Base-by-base conservation (phyloP, 352 stramenopile species). In the Phytophthora boehmeriae region DNA sequence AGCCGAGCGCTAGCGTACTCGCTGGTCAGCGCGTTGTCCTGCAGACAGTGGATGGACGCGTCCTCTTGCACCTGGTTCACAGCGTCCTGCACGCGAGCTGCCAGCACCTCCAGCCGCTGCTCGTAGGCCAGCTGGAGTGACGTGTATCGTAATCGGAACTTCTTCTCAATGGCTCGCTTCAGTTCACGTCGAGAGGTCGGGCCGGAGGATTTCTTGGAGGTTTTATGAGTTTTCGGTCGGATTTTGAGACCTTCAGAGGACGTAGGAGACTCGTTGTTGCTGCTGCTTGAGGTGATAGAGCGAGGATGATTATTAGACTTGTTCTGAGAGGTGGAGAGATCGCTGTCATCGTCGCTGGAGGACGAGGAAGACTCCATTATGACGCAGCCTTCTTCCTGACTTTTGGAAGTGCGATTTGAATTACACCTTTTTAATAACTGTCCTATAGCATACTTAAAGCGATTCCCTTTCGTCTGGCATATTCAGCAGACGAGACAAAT, bases 71-170 rank as follows among this genome's bases (percentile, higher is more conserved):
- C 62, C 49, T 90, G 68, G 2, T 53, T 58, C 32, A 92, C 70
- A 5, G 74, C 71, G 5, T 81, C 67, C 45, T 86, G 70, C 28
- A 92, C 68, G 49, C 83, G 77, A 27, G 52, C 44, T 5, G 78
- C 76, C 8, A 93, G 70, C 49, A 68, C 75, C 36, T 87, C 76
- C 35, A 93, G 62, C 0, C 85, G 75, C 51, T 85, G 77, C 57
- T 93, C 85, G 35, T 93, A 93, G 16, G 80, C 79, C 16, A 80
- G 67, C 42, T 93, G 82, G 23, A 93, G 66, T n/a, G 76, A 66
- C 13, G 75, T 39, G 59, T 93, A 93, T 4, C 85, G 85, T 34
- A 85, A 63, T 10, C 75, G 70, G 50, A 91, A 93, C 59, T 90
- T 91, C 50, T 82, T 78, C 68, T 93, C 83, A 8, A 80, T 70